A percentile compares a stretch with the other conserved stretches of the same genome.
phyloP scores from a whole-genome alignment of 768 basidiomycete genomes.

The Suillus variegatus region DNA sequence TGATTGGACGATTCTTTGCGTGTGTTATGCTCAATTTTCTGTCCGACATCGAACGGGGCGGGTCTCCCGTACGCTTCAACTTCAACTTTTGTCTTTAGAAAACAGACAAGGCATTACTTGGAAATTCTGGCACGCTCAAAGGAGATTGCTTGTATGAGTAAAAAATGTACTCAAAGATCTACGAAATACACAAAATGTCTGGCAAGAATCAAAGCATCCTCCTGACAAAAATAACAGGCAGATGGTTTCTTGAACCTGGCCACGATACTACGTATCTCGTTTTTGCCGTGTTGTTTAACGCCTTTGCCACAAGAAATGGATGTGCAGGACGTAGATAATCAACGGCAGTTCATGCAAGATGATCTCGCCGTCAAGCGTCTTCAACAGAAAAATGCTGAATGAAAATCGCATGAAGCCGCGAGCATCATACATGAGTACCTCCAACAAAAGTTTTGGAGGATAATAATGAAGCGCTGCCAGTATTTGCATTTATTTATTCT shows the following conservation, averaged over 20 bases:
- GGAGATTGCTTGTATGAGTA: neutral
- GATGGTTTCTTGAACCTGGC: constrained; percentile 51
- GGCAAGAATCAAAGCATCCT: constrained; percentile 32
- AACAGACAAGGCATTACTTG: neutral
- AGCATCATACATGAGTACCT: neutral
- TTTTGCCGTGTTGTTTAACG: constrained; percentile 77
- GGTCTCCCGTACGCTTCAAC: neutral
- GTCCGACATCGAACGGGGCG: neutral
- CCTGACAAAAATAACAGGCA: constrained; percentile 45
- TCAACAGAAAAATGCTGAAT: neutral
- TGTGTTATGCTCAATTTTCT: neutral
- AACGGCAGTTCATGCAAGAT: constrained; percentile 36
- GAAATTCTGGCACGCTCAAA: neutral
- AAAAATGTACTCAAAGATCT: neutral
- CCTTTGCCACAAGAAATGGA: constrained; percentile 43
- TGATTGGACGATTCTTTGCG: neutral
- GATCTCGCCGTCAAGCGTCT: neutral
- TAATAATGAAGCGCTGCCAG: neutral
- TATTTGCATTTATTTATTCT: constrained; percentile 2
- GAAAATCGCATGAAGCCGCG: neutral
- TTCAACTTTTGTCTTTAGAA: neutral
- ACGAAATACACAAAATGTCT: constrained; percentile 15
- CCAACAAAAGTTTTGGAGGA: neutral
- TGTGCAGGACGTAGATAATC: constrained; percentile 65
- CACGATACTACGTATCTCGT: constrained; percentile 25